Evolutionary conservation across 495 filamentous ascomycete species (phyloP).

Genomic region (Hypoxylon cercidicola): DNA sequence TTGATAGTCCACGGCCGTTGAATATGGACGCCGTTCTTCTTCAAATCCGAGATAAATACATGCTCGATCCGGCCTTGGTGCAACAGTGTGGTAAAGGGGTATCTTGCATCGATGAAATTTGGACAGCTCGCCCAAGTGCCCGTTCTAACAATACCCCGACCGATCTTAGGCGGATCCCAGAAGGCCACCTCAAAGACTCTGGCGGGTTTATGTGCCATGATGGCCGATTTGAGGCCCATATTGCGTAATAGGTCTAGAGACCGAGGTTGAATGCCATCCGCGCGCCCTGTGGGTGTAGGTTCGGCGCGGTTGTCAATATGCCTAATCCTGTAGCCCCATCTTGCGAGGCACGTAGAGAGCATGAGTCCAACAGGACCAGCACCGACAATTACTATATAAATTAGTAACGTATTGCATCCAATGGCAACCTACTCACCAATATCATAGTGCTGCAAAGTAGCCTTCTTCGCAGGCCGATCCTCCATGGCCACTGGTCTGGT

Average conservation of each 20-base stretch:
- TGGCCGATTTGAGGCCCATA: conserved; percentile 76
- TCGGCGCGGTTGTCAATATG: conserved; percentile 77
- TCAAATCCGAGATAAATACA: conserved; percentile 74
- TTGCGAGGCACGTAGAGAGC: conserved; percentile 80
- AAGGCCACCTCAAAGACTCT: conserved; percentile 81
- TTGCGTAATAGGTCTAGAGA: conserved; percentile 80
- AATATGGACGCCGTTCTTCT: conserved; percentile 65
- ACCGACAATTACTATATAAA: conserved; percentile 75
- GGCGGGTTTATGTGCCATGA: conserved; percentile 77
- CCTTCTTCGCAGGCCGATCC: conserved; percentile 17
- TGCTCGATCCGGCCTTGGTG: conserved; percentile 82
- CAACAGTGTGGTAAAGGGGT: conserved; percentile 78
- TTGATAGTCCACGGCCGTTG: conserved; percentile 69
- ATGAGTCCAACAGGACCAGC: conserved; percentile 90
- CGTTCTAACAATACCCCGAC: conserved; percentile 71
- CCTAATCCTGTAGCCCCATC: conserved; percentile 75
- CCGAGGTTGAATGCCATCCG: conserved; percentile 83
- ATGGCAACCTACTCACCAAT: conserved; percentile 35
- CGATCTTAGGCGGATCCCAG: conserved; percentile 72
- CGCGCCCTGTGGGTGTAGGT: conserved; percentile 76
- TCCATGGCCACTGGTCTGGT: conserved; percentile 27
- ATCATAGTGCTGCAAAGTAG: conserved; percentile 38
- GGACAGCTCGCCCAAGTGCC: conserved; percentile 79
- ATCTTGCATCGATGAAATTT: conserved; percentile 76
- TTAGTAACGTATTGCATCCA: conserved; percentile 19